These are phyloP conservation scores for Asterella californica DNA, from an alignment of 225 moss, liverwort and hornwort species.

Conservation along the genomic window DNA sequence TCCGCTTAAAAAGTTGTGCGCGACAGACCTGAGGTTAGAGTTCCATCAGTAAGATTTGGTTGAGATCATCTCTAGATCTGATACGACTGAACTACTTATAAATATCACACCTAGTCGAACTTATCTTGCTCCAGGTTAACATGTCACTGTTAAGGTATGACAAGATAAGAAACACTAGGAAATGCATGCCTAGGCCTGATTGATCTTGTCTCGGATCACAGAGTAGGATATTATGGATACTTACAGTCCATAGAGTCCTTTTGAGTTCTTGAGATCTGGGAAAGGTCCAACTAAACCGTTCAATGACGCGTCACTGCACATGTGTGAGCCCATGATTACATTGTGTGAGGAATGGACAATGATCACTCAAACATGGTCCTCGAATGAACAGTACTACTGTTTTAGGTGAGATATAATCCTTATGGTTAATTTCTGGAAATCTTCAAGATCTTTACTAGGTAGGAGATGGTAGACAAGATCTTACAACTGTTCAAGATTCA, in stretches of 20 bases:
- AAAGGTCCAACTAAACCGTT: neutral
- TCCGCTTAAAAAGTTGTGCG: neutral
- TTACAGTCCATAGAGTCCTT: neutral
- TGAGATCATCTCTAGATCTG: neutral
- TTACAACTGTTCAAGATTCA: neutral
- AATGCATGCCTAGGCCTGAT: too few relatives aligned
- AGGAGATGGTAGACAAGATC: neutral
- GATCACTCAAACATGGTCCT: too few relatives aligned
- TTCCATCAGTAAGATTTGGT: neutral
- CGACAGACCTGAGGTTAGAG: neutral
- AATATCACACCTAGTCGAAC: too few relatives aligned
- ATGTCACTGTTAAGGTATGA: too few relatives aligned
- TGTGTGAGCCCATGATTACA: neutral
- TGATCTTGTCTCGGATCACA: too few relatives aligned
- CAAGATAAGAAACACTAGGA: too few relatives aligned
- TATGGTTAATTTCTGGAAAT: neutral
- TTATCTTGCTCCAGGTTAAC: too few relatives aligned
- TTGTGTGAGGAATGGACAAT: neutral
- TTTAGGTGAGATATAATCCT: too few relatives aligned
- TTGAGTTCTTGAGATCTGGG: neutral
- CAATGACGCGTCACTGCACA: neutral
- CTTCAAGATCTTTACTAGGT: neutral
- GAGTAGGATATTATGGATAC: neutral
- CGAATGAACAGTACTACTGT: too few relatives aligned
- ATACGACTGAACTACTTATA: too few relatives aligned